These are phyloP conservation scores for Acanthochlamys bracteata DNA, from an alignment of 106 monocot genomes.

Conservation along the genomic window DNA sequence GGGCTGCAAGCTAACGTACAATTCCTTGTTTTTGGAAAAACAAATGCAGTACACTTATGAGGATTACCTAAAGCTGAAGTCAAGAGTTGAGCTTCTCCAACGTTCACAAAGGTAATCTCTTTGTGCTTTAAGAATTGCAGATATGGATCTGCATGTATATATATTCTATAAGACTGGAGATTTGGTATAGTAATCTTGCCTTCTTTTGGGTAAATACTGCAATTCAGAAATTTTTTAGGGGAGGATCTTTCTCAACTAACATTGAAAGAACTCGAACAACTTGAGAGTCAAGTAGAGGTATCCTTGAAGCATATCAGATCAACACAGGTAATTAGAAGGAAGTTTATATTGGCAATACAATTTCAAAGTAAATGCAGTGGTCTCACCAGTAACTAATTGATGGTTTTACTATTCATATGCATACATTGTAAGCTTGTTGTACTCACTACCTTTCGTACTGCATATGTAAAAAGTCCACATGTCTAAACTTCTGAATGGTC, in stretches of 20 bases:
- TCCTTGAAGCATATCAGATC: conserved; percentile 38
- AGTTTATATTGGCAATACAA: too few species aligned
- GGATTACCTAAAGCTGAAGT: conserved; percentile 35
- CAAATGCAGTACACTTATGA: conserved; percentile 20
- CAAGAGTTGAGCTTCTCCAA: conserved; percentile 27
- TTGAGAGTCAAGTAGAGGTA: conserved; percentile 30
- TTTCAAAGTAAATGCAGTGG: too few species aligned
- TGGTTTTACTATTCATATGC: too few species aligned
- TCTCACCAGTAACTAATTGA: too few species aligned
- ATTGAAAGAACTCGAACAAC: conserved; percentile 28
- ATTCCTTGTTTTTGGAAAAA: not conserved
- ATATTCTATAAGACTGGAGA: not conserved
- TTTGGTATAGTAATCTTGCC: too few species aligned
- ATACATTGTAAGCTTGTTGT: too few species aligned
- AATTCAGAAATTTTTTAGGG: conserved; percentile 36
- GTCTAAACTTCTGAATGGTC: too few species aligned
- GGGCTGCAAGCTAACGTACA: not conserved
- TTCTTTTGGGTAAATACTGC: too few species aligned
- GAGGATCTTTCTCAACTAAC: conserved; percentile 28
- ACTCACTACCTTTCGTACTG: too few species aligned
- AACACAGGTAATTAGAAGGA: conserved; percentile 17
- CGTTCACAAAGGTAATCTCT: conserved; percentile 31
- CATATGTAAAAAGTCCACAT: too few species aligned
- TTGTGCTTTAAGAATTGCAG: not conserved
- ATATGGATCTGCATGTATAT: too few species aligned